Base-by-base conservation (phyloP, 208 protist genomes). In the Crithidia mellificae region DNA sequence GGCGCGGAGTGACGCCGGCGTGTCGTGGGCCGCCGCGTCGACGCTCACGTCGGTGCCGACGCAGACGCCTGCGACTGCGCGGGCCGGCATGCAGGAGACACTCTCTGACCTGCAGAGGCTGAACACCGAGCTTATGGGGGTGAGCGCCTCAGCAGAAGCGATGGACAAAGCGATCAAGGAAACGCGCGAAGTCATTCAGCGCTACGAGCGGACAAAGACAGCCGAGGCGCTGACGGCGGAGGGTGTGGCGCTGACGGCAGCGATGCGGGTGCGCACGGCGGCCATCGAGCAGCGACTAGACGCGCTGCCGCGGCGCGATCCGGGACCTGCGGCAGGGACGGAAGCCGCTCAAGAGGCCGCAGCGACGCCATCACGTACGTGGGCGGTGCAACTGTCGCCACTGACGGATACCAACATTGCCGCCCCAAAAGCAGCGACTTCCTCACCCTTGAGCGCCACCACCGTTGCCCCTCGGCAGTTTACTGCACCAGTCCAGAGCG, bases 131-230 rank as follows among this genome's bases (percentile, higher is more conserved):
- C 53, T 94, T 11, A 66, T 84, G 55, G 77, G 68, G 11, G 80
- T 88, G n/a, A 87, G 81, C 54, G 66, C 67, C 6, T 91, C 89
- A 17, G 70, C 89, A 0, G 89, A 81, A 30, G 78, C 81, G 2
- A 94, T 94, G 86, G 89, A 87, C 34, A 78, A 74, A 57, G 89
- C 89, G 17, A 87, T 94, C 50, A 63, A 75, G 27, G 85, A 87
- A 32, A 91, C 89, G 19, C 74, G 81, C 6, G 78, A 82, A 9
- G 76, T 81, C 43, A 78, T 94, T 19, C 58, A 83, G 52, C 74
- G 76, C n/a, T 90, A 94, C 61, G 64, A 83, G 61, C 75, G 72
- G 0, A 51, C 65, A 25, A 71, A 78, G 43, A 68, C 52, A n/a
- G 70, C 80, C 6, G 72, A 92, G 32, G 61, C 52, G 1, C 62